Percentiles rank a stretch among this genome's conserved stretches.
These are phyloP conservation scores for Globisporangium yorkense DNA, from an alignment of 352 stramenopile genomes.

Conservation along the genomic window DNA sequence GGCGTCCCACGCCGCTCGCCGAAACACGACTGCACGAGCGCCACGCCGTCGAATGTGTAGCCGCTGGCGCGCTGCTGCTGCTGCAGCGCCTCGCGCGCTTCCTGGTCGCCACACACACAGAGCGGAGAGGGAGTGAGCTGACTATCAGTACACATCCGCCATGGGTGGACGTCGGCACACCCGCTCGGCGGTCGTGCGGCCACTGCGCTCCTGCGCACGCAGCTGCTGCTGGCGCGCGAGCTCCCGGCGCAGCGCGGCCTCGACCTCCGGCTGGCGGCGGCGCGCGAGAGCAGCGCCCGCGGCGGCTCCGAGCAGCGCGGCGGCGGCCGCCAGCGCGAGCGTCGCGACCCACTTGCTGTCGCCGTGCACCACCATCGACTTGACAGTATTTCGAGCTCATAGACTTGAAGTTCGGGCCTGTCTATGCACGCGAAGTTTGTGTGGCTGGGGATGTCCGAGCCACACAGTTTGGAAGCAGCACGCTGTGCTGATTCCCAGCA, in stretches of 20 bases:
- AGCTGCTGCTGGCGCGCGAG: slow-evolving; percentile 67
- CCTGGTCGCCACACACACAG: slow-evolving; percentile 9
- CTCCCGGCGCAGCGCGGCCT: slow-evolving; percentile 40
- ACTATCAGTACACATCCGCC: too few relatives aligned
- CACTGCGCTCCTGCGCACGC: slow-evolving; percentile 61
- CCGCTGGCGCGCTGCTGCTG: slow-evolving; percentile 46
- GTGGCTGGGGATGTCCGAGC: too few relatives aligned
- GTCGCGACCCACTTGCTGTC: not conserved
- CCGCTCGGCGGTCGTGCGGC: slow-evolving; percentile 66
- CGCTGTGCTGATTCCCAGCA: too few relatives aligned
- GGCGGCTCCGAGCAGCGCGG: slow-evolving; percentile 32
- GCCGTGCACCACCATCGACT: not conserved
- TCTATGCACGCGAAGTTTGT: too few relatives aligned
- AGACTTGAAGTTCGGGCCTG: not conserved
- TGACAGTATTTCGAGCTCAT: not conserved
- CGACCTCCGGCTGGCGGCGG: not conserved
- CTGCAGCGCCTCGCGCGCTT: slow-evolving; percentile 61
- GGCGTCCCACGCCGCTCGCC: slow-evolving; percentile 82
- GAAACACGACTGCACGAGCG: slow-evolving; percentile 79
- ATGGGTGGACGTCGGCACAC: slow-evolving; percentile 3
- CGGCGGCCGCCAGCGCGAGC: not conserved
- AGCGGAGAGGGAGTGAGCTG: too few relatives aligned
- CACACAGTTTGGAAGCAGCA: too few relatives aligned
- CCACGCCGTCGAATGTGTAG: slow-evolving; percentile 72
- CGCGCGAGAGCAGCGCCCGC: not conserved